phyloP scores from a whole-genome alignment of 371 early-diverging fungal genomes.

The Mucor mucedo region DNA sequence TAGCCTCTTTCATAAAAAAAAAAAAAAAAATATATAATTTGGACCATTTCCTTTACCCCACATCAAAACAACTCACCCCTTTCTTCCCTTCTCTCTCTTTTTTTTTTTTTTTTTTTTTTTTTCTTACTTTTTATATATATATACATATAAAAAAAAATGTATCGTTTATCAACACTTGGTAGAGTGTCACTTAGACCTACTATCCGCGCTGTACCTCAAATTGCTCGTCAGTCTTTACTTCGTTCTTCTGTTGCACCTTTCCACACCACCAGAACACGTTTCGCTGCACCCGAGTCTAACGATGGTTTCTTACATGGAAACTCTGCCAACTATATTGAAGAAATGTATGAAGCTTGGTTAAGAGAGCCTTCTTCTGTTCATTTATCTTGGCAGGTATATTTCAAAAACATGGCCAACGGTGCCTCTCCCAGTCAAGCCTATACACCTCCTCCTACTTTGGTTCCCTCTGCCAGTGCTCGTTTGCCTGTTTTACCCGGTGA shows the following conservation, averaged over 20 bases:
- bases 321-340: slow-evolving; percentile 89
- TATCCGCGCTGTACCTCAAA: slow-evolving; percentile 11
- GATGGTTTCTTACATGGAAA: slow-evolving; percentile 68
- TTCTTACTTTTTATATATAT: neutral
- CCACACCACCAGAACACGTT: slow-evolving; percentile 33
- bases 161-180: slow-evolving; percentile 36
- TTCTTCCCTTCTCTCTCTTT: slow-evolving; percentile 1
- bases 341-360: slow-evolving; percentile 95
- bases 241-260: slow-evolving; percentile 32
- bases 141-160: slow-evolving; percentile 26
- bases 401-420: slow-evolving; percentile 84
- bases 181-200: slow-evolving; percentile 29
- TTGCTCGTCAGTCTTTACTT: slow-evolving; percentile 21
- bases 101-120: slow-evolving; percentile 12
- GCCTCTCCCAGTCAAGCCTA: slow-evolving; percentile 77
- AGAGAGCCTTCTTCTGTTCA: slow-evolving; percentile 93
- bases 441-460: slow-evolving; percentile 81
- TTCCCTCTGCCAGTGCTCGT: slow-evolving; percentile 71
- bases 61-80: slow-evolving; percentile 12
- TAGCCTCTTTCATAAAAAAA: too few relatives aligned
- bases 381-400: slow-evolving; percentile 96
- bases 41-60: slow-evolving; percentile 15
- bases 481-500: slow-evolving; percentile 64
- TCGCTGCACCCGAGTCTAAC: slow-evolving; percentile 35
- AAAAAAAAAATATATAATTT: slow-evolving; percentile 3